Percentiles rank a stretch among this genome's conserved stretches.
Conservation (phyloP, 352 stramenopile species). For the Globisporangium rhizosaccharum region DNA sequence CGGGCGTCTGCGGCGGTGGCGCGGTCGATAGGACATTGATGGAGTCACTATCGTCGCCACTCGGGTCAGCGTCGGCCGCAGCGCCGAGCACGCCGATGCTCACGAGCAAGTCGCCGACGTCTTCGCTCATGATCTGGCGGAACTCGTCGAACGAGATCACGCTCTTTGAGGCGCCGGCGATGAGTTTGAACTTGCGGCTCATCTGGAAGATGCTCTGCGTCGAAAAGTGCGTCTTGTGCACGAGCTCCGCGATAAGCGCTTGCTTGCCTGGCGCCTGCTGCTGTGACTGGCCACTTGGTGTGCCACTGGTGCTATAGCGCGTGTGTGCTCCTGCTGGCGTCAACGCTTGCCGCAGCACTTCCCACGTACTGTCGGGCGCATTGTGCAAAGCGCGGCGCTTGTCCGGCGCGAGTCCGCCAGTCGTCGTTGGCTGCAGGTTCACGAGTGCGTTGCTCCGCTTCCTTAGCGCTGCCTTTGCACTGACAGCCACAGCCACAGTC, state of each 20-base stretch:
- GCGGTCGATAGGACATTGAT: background rate
- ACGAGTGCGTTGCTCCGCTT: conserved; percentile 29
- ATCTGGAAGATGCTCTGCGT: conserved; percentile 44
- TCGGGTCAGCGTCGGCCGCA: background rate
- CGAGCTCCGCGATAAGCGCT: conserved; percentile 40
- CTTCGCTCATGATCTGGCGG: conserved; percentile 30
- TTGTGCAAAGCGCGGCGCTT: conserved; percentile 12
- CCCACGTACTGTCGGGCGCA: conserved; percentile 17
- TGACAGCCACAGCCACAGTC: background rate
- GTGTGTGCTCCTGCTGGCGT: background rate
- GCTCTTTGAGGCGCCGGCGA: conserved; percentile 26
- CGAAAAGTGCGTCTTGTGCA: conserved; percentile 30
- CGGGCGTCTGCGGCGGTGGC: background rate
- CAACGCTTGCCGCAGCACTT: conserved; percentile 14
- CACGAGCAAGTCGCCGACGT: conserved; percentile 21
- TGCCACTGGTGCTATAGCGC: background rate
- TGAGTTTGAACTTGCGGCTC: conserved; percentile 45
- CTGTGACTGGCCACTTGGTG: background rate
- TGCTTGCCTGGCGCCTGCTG: conserved; percentile 23
- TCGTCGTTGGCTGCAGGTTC: conserved; percentile 17
- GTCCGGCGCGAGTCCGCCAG: conserved; percentile 9
- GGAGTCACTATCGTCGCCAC: background rate
- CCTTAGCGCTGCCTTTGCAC: conserved; percentile 20
- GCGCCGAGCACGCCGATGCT: conserved; percentile 11
- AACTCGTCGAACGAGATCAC: conserved; percentile 41